Percentiles rank a stretch among this genome's conserved stretches.
Conservation (phyloP, 768 basidiomycete species). For the Filobasidium wieringae region DNA sequence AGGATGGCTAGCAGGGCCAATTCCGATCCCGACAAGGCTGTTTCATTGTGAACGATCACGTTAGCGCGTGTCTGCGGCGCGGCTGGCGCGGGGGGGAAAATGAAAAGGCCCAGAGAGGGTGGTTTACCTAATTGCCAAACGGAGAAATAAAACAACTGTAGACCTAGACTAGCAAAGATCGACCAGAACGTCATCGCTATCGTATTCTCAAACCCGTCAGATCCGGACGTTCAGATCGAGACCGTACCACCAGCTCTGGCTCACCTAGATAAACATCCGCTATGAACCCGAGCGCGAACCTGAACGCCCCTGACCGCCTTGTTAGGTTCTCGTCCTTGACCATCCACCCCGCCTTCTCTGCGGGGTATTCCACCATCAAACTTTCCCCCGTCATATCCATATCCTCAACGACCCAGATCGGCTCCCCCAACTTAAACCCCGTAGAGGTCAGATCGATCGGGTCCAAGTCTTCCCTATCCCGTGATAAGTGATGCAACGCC, state of each 20-base stretch:
- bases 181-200: conserved; percentile 53
- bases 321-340: neutral
- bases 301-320: neutral
- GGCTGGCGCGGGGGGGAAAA: neutral
- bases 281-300: conserved; percentile 16
- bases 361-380: conserved; percentile 2
- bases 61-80: neutral
- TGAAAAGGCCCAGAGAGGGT: conserved; percentile 1
- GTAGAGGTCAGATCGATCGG: too few relatives aligned
- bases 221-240: too few relatives aligned
- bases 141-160: conserved; percentile 80
- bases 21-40: conserved; percentile 60
- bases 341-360: conserved; percentile 3
- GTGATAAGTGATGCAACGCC: too few relatives aligned
- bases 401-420: neutral
- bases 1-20: conserved; percentile 59
- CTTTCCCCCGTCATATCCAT: neutral
- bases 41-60: neutral
- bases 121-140: conserved; percentile 76
- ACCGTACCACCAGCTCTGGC: conserved; percentile 7
- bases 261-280: conserved; percentile 35
- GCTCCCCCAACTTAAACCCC: neutral
- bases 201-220: too few relatives aligned
- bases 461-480: too few relatives aligned
- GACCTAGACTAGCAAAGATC: conserved; percentile 62